Percentiles rank a stretch among this genome's conserved stretches.
Evolutionary conservation across 2,329 filamentous ascomycete species (phyloP).

Genomic region (Akanthomyces uredinophilus): DNA sequence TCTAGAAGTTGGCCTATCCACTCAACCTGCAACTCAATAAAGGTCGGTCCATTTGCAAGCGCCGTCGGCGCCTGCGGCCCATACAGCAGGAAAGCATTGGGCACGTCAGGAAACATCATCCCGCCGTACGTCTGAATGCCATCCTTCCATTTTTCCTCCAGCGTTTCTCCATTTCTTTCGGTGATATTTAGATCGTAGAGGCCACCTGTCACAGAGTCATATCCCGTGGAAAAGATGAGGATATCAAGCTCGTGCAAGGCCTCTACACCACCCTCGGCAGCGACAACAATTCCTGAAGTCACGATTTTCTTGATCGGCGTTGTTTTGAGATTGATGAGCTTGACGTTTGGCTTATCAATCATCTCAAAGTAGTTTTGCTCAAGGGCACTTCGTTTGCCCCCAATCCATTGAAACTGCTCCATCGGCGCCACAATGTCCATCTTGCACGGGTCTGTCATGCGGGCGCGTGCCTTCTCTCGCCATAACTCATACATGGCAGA

Average conservation of each 20-base stretch:
- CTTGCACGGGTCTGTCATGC: conserved; percentile 13
- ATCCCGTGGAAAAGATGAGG: conserved; percentile 19
- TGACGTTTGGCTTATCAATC: conserved; percentile 14
- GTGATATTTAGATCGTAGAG: conserved; percentile 20
- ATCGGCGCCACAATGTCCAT: conserved; percentile 14
- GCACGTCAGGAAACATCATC: conserved; percentile 20
- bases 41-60: conserved; percentile 19
- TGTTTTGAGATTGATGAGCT: conserved; percentile 10
- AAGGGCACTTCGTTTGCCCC: background rate
- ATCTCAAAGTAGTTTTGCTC: conserved; percentile 14
- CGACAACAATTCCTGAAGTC: background rate
- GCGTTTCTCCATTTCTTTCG: conserved; percentile 15
- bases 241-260: conserved; percentile 12
- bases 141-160: conserved; percentile 18
- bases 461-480: background rate
- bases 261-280: background rate
- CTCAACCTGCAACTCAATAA: conserved; percentile 22
- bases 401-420: conserved; percentile 5
- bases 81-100: conserved; percentile 23
- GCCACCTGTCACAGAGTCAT: conserved; percentile 21
- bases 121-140: conserved; percentile 20
- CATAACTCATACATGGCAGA: background rate
- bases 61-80: conserved; percentile 22
- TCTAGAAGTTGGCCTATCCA: background rate
- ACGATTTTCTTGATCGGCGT: background rate